Base-by-base conservation (phyloP, 1,284 basidiomycete genomes). In the Mycosarcoma maydis region DNA sequence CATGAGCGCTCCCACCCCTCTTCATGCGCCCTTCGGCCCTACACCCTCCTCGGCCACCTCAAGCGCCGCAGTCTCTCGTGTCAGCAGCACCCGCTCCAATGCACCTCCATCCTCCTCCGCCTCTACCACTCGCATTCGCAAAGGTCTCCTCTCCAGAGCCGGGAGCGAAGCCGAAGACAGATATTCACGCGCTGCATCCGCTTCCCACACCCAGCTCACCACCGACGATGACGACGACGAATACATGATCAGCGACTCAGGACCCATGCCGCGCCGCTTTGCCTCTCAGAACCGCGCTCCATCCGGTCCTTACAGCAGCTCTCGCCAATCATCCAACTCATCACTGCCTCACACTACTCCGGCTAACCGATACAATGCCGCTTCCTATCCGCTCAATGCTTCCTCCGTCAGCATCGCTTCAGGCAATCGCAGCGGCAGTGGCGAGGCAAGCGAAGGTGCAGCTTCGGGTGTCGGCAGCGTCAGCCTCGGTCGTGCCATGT, bases 401-500 rank as follows among this genome's bases (percentile, higher is more conserved):
- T 56, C 64, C 0, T 41, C 57, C 16, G 47, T 33, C 24, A 60
- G 57, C 44, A 48, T 52, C 33, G 62, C 45, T 9, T 66, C 62
- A 6, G 64, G 57, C 30, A 60, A 60, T 27, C 56, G 57, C 24
- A 70, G 67, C 14, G 67, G 72, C 13, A 66, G 65, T 44, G 60
- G 56, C 11, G 64, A 75, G 1, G 58, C 59, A 7, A 74, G 57
- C 44, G 72, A 76, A 27, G 69, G 66, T 9, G 48, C 37, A 17
- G 48, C 37, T 16, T 32, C 52, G 22, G 59, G 61, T 36, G 26
- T 49, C 6, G 52, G 59, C n/a, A 58, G 55, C 23, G 53, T 66
- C 45, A 61, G 58, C 39, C 50, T 80, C 3, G 75, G 64, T 33
- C 67, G 79, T 6, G 77, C 76, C 49, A 75, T 73, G 56, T 80